phyloP scores from a whole-genome alignment of 441 rosid genomes.

The Pelargonium fulgidum region DNA sequence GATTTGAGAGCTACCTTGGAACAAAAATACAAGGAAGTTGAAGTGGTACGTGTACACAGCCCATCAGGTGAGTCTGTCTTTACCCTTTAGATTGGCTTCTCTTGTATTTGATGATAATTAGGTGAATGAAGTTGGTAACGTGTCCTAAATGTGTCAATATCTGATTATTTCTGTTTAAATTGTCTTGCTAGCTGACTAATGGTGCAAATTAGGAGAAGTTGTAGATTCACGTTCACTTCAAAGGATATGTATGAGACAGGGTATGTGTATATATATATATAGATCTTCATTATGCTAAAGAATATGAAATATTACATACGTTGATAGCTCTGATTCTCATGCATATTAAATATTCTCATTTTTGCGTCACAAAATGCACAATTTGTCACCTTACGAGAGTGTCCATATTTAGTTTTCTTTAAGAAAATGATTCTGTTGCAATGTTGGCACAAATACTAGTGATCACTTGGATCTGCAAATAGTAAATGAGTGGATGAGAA shows the following conservation, averaged over 20 bases:
- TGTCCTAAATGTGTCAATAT: neutral
- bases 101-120: constrained; percentile 33
- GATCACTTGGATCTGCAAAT: neutral
- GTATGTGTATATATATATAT: too few relatives aligned
- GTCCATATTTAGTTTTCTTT: neutral
- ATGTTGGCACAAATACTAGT: neutral
- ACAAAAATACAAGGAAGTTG: constrained; percentile 1
- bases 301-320: too few relatives aligned
- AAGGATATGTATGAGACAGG: neutral
- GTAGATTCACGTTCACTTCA: neutral
- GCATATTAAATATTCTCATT: neutral
- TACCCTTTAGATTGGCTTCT: constrained; percentile 39
- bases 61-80: neutral
- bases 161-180: neutral
- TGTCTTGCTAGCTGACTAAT: neutral
- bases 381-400: neutral
- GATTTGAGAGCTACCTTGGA: neutral
- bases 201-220: neutral
- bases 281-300: too few relatives aligned
- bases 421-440: neutral
- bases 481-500: constrained; percentile 2
- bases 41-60: neutral
- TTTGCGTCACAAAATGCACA: neutral
- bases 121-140: constrained; percentile 27
- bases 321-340: constrained; percentile 3